phyloP scores from a whole-genome alignment of 192 early-diverging fungal species.

The Linnemannia zychae region DNA sequence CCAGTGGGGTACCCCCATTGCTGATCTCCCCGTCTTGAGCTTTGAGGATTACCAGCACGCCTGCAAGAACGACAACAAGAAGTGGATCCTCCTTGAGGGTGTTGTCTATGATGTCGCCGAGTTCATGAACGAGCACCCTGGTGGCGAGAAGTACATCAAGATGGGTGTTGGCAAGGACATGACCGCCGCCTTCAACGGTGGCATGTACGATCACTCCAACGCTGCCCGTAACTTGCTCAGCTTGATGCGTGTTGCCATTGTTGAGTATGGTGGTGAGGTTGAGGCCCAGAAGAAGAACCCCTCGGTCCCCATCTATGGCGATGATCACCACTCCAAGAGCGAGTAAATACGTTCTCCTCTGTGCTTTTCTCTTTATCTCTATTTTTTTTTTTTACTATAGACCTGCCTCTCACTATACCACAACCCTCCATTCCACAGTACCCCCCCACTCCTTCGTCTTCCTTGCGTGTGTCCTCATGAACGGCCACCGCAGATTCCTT shows the following conservation, averaged over 20 bases:
- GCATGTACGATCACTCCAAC: conserved; percentile 94
- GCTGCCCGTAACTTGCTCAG: conserved; percentile 92
- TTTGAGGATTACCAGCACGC: conserved; percentile 73
- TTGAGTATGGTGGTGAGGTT: conserved; percentile 66
- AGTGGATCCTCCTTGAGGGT: conserved; percentile 89
- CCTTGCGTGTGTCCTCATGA: conserved; percentile 8
- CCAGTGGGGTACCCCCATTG: conserved; percentile 81
- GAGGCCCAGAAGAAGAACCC: conserved; percentile 60
- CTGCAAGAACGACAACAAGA: conserved; percentile 71
- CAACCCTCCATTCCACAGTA: neutral
- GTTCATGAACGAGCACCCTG: conserved; percentile 93
- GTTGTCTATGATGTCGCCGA: conserved; percentile 86
- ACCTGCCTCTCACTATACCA: neutral
- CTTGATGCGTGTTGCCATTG: conserved; percentile 79
- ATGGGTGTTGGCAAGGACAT: conserved; percentile 88
- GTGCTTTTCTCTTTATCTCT: neutral
- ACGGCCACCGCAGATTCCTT: conserved; percentile 8
- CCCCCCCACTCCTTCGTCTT: neutral
- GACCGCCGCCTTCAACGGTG: conserved; percentile 94
- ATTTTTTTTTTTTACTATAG: conserved; percentile 1
- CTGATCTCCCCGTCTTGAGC: conserved; percentile 76
- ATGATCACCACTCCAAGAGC: conserved; percentile 35
- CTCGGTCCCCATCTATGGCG: conserved; percentile 46
- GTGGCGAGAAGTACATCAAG: conserved; percentile 84
- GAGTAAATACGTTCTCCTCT: conserved; percentile 16